phyloP scores from a whole-genome alignment of 805 yeast genomes.

The Yarrowia sp. region DNA sequence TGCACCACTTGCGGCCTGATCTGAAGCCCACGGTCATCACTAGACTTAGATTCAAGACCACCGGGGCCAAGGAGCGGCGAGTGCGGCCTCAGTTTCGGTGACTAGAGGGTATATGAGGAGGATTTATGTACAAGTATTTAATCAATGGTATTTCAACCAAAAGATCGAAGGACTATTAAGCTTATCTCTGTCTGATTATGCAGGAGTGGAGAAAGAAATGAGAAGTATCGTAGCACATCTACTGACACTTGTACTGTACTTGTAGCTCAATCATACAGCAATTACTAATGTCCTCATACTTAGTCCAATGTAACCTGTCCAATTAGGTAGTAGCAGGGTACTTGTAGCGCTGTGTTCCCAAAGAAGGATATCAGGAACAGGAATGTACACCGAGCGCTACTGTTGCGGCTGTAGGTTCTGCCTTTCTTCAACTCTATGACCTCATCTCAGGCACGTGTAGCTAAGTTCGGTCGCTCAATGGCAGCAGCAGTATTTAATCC shows the following conservation, averaged over 20 bases:
- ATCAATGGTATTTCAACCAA: background rate
- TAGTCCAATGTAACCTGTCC: no score
- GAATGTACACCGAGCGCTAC: no score
- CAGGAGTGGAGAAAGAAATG: background rate
- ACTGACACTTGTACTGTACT: no score
- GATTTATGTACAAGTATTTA: background rate
- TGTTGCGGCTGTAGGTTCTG: no score
- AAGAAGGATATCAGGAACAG: no score
- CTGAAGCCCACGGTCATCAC: slow-evolving; percentile 28
- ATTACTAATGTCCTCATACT: no score
- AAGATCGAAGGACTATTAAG: background rate
- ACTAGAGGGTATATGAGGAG: background rate
- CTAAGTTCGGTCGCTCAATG: slow-evolving; percentile 3
- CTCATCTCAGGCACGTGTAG: slow-evolving; percentile 26
- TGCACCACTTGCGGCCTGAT: slow-evolving; percentile 15
- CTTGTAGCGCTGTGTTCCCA: no score
- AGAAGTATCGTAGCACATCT: no score
- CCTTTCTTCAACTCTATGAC: slow-evolving; percentile 5
- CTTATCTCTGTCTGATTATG: slow-evolving; percentile 7
- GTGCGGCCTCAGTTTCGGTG: slow-evolving; percentile 1
- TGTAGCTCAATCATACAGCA: no score
- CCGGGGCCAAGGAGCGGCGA: slow-evolving; percentile 1
- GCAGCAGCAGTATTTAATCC: background rate
- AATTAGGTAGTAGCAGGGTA: no score
- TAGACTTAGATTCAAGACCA: slow-evolving; percentile 5